A percentile compares a stretch with the other conserved stretches of the same genome.
phyloP scores from a whole-genome alignment of 257 asterid species.

The Nicotiana attenuata region DNA sequence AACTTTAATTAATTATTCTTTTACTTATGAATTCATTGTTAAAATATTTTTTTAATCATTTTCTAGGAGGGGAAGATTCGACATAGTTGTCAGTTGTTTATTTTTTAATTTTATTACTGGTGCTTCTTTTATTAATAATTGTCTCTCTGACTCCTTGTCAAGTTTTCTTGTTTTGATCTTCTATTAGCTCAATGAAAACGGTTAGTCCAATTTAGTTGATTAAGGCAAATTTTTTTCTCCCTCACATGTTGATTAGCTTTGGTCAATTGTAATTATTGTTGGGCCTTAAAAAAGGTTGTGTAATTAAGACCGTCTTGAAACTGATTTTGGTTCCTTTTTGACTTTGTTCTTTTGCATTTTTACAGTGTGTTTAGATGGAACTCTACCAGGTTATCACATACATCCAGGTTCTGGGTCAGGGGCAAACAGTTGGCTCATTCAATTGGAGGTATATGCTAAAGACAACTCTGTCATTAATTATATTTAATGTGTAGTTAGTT shows the following conservation, averaged over 20 bases:
- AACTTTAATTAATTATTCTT: too few species aligned
- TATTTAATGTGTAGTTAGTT: not conserved
- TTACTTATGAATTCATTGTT: not conserved
- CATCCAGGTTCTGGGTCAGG: conserved; percentile 78
- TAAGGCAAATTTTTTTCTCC: not conserved
- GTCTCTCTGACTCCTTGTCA: not conserved
- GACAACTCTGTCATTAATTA: not conserved
- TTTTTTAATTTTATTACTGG: not conserved
- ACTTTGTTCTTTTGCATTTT: not conserved
- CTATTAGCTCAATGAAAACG: not conserved
- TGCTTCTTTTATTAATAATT: not conserved
- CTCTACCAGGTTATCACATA: conserved; percentile 90
- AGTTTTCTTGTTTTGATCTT: not conserved
- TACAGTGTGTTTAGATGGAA: conserved; percentile 93
- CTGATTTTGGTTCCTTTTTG: not conserved
- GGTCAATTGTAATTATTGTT: not conserved
- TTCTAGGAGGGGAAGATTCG: too few species aligned
- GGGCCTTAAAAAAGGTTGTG: not conserved
- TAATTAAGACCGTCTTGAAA: not conserved
- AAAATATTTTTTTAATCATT: not conserved
- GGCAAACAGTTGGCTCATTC: conserved; percentile 88
- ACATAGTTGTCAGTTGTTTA: not conserved
- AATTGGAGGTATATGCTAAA: conserved; percentile 64
- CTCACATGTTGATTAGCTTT: not conserved
- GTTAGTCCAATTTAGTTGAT: not conserved